Evolutionary conservation across 768 basidiomycete species (phyloP).

Genomic region (Lactifluus rugatus): DNA sequence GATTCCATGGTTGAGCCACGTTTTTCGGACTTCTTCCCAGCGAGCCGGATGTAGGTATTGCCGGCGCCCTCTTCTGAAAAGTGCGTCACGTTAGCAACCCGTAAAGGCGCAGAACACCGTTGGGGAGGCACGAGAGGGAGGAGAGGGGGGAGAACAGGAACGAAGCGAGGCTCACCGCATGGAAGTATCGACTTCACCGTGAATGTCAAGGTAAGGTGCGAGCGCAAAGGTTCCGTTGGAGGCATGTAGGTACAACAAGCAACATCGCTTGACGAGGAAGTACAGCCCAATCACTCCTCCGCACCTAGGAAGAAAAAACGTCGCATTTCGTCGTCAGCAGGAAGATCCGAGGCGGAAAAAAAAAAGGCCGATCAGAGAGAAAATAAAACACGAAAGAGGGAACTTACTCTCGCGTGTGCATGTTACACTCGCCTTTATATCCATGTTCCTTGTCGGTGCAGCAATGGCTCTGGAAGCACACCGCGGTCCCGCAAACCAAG

Average conservation of each 20-base stretch:
- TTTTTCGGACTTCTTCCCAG: constrained; percentile 86
- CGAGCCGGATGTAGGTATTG: constrained; percentile 79
- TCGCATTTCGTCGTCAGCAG: too few relatives aligned
- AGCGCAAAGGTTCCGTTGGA: constrained; percentile 81
- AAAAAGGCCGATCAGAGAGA: not conserved
- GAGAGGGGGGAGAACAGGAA: not conserved
- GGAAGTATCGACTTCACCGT: constrained; percentile 87
- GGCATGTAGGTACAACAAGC: constrained; percentile 80
- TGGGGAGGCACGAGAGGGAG: not conserved
- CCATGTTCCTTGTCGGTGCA: constrained; percentile 65
- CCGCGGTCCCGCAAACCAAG: constrained; percentile 76
- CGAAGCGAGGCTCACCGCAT: constrained; percentile 55
- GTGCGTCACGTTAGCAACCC: constrained; percentile 4
- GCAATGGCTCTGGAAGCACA: constrained; percentile 89
- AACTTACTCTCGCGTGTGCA: constrained; percentile 73
- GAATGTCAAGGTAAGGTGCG: constrained; percentile 88
- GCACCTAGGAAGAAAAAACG: constrained; percentile 44
- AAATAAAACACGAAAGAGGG: not conserved
- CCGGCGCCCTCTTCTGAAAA: constrained; percentile 67
- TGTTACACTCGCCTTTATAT: constrained; percentile 83
- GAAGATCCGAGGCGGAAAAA: too few relatives aligned
- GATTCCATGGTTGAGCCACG: constrained; percentile 84
- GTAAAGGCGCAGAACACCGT: too few relatives aligned
- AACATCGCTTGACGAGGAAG: constrained; percentile 86
- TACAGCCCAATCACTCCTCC: constrained; percentile 83